phyloP scores from a whole-genome alignment of 257 asterid genomes.

The Nyctanthes arbortristis region DNA sequence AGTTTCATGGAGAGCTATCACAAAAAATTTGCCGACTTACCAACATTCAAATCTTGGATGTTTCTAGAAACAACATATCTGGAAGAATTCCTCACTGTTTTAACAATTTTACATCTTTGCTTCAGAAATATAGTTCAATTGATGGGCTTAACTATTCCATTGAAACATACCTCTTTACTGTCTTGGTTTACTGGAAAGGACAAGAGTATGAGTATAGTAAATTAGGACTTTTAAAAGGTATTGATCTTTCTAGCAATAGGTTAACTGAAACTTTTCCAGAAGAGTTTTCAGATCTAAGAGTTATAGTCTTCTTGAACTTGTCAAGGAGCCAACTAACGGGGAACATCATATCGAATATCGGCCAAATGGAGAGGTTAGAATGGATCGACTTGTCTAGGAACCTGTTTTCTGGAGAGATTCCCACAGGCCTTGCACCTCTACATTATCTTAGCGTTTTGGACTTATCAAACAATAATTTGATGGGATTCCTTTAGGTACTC shows the following conservation, averaged over 20 bases:
- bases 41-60: conserved; percentile 28
- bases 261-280: conserved; percentile 28
- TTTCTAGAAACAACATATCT: conserved; percentile 25
- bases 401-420: conserved; percentile 34
- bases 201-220: conserved; percentile 12
- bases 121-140: background rate
- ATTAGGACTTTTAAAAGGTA: no score
- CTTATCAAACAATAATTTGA: conserved; percentile 33
- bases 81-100: conserved; percentile 27
- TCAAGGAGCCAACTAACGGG: conserved; percentile 34
- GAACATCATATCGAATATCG: conserved; percentile 16
- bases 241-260: conserved; percentile 38
- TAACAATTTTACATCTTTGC: conserved; percentile 22
- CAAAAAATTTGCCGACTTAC: conserved; percentile 11
- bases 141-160: no score
- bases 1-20: conserved; percentile 29
- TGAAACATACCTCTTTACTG: conserved; percentile 4
- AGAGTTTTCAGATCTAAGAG: conserved; percentile 19
- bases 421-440: conserved; percentile 16
- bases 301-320: conserved; percentile 28
- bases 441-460: conserved; percentile 22
- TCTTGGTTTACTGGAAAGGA: conserved; percentile 31
- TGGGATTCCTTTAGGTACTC: no score
- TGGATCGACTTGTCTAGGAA: conserved; percentile 38
- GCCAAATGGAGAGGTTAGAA: conserved; percentile 38